Base-by-base conservation (phyloP, 495 filamentous ascomycete genomes). In the Cercophora scortea region DNA sequence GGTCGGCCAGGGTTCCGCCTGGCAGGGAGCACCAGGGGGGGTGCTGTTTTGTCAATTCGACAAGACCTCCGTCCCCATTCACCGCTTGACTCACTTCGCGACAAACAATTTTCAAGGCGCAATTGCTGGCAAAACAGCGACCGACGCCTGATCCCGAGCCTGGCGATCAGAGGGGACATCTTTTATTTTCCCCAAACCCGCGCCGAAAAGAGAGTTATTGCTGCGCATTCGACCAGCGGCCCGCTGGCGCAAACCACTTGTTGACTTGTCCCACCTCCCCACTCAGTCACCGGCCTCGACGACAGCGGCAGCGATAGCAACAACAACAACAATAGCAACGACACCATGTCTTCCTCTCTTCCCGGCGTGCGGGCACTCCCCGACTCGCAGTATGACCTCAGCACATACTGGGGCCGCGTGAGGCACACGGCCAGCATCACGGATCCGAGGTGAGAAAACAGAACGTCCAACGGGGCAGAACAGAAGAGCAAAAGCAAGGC, bases 391-490 rank as follows among this genome's bases (percentile, higher is more conserved):
- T 92, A 96, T 75, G 86, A 98, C 64, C 77, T 97, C 62, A 81
- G 69, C 60, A 95, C 90, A 49, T 98, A 98, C 72, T 92, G 87
- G 89, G 93, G 93, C 42, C 85, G 93, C 12, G 94, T 98, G 56
- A 80, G 81, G 64, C 93, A 98, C 72, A 85, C 90, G 4, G 88
- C 86, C 11, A 84, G 92, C 61, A 82, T 98, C 55, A 84, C 90
- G 65, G 93, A 98, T 75, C 93, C 93, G 55, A 92, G 91, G 93
- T 98, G 77, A 84, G 85, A 68, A 7, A n/a, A 17, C 25, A 25
- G 25, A 25, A 25, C 25, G 25, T 25, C 25, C 25, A 2, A 25
- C 25, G 25, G 25, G 25, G 25, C 25, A 25, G 25, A 25, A n/a
- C n/a, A n/a, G n/a, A n/a, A n/a, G n/a, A n/a, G n/a, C 25, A 25